Evolutionary conservation across 441 rosid species (phyloP).

Genomic region (Pelargonium fulgidum): DNA sequence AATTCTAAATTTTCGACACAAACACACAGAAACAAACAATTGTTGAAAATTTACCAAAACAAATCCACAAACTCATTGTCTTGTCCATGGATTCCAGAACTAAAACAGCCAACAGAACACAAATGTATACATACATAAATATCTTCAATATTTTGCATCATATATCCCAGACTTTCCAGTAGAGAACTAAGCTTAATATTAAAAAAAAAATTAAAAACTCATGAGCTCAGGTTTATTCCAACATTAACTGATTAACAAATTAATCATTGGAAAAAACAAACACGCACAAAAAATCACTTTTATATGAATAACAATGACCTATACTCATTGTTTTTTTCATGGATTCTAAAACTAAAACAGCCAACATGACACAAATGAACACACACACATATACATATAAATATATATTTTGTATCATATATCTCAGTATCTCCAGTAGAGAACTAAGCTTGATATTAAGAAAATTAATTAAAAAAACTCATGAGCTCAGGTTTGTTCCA

Average conservation of each 20-base stretch:
- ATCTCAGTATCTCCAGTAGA: not conserved
- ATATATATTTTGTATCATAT: not conserved
- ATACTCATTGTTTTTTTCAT: not conserved
- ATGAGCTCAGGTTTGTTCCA: not conserved
- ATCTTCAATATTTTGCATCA: not conserved
- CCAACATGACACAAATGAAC: not conserved
- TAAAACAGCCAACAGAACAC: slow-evolving; percentile 1
- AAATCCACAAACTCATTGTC: no score
- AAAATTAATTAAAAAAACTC: not conserved
- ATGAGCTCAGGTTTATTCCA: not conserved
- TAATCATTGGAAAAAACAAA: not conserved
- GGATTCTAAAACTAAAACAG: no score
- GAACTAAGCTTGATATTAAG: not conserved
- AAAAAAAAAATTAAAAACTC: not conserved
- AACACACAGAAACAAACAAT: not conserved
- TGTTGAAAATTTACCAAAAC: no score
- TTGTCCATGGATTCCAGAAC: not conserved
- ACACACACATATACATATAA: not conserved
- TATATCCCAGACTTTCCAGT: not conserved
- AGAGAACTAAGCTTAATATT: not conserved
- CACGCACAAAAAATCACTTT: not conserved
- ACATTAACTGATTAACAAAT: not conserved
- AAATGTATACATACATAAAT: not conserved
- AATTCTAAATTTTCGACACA: not conserved
- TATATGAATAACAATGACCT: not conserved